Conservation (phyloP, 352 stramenopile species). For the Phytophthora pini region DNA sequence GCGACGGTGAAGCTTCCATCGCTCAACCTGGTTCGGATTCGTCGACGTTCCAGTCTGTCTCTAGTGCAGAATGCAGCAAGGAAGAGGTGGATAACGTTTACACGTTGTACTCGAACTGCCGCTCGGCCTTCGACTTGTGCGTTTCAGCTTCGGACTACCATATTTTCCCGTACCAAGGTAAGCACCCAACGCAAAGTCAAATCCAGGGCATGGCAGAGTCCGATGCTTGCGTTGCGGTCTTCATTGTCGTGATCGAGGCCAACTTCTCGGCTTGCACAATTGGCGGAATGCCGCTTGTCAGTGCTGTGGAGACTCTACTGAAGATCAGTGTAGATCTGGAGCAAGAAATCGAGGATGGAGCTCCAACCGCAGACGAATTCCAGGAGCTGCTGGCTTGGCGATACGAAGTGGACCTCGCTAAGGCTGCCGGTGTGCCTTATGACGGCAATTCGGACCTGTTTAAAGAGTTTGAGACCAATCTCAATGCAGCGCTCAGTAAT, state of each 20-base stretch:
- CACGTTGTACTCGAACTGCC: constrained; percentile 66
- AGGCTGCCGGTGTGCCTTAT: constrained; percentile 43
- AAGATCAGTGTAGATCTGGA: constrained; percentile 62
- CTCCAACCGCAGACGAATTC: constrained; percentile 40
- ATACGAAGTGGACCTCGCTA: constrained; percentile 55
- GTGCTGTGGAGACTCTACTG: constrained; percentile 59
- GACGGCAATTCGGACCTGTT: constrained; percentile 54
- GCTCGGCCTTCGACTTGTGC: constrained; percentile 62
- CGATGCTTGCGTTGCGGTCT: constrained; percentile 57
- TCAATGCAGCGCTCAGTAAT: constrained; percentile 36
- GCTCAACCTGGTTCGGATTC: constrained; percentile 50
- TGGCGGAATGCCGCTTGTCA: constrained; percentile 54
- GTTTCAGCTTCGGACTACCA: constrained; percentile 60
- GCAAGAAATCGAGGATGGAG: constrained; percentile 18
- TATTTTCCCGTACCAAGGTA: constrained; percentile 64
- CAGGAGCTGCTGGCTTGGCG: constrained; percentile 55
- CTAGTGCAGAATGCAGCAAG: constrained; percentile 47
- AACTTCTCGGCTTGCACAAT: constrained; percentile 63
- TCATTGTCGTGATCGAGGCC: constrained; percentile 56
- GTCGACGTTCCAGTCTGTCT: constrained; percentile 50
- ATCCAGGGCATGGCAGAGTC: constrained; percentile 59
- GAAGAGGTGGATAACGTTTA: constrained; percentile 51
- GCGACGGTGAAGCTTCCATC: constrained; percentile 22
- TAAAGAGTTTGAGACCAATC: constrained; percentile 47
- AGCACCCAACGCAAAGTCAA: constrained; percentile 53